Conservation (phyloP, 2,329 filamentous ascomycete genomes). For the Aspergillus hortae region DNA sequence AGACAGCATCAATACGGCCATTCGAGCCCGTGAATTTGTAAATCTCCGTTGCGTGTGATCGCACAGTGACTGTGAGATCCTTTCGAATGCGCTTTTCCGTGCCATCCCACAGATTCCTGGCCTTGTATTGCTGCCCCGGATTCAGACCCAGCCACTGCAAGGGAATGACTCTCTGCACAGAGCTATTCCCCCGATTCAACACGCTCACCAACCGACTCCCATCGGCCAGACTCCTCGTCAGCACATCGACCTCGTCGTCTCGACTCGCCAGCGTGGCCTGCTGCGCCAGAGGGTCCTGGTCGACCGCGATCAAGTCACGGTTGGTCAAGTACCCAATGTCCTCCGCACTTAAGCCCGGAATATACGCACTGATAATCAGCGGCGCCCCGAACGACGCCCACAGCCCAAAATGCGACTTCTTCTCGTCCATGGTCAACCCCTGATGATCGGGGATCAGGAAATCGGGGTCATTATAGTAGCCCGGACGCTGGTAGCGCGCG, state of each 20-base stretch:
- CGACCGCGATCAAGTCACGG: slow-evolving; percentile 40
- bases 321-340: slow-evolving; percentile 40
- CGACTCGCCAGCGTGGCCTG: slow-evolving; percentile 49
- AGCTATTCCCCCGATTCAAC: slow-evolving; percentile 40
- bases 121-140: slow-evolving; percentile 23
- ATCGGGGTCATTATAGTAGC: slow-evolving; percentile 49
- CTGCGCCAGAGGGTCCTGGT: slow-evolving; percentile 43
- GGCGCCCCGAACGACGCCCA: slow-evolving; percentile 51
- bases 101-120: slow-evolving; percentile 46
- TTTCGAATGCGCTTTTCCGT: slow-evolving; percentile 19
- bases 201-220: slow-evolving; percentile 48
- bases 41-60: slow-evolving; percentile 41
- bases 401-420: slow-evolving; percentile 49
- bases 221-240: slow-evolving; percentile 46
- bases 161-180: slow-evolving; percentile 28
- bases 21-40: slow-evolving; percentile 39
- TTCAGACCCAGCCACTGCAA: slow-evolving; percentile 38
- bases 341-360: slow-evolving; percentile 33
- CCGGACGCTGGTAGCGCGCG: slow-evolving; percentile 43
- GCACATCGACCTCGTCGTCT: slow-evolving; percentile 42
- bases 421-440: slow-evolving; percentile 42
- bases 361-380: slow-evolving; percentile 47
- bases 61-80: slow-evolving; percentile 26
- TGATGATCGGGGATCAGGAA: slow-evolving; percentile 50
- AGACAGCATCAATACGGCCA: slow-evolving; percentile 26